Evolutionary conservation across 2,329 filamentous ascomycete species (phyloP).

Genomic region (Monosporascus sp.): DNA sequence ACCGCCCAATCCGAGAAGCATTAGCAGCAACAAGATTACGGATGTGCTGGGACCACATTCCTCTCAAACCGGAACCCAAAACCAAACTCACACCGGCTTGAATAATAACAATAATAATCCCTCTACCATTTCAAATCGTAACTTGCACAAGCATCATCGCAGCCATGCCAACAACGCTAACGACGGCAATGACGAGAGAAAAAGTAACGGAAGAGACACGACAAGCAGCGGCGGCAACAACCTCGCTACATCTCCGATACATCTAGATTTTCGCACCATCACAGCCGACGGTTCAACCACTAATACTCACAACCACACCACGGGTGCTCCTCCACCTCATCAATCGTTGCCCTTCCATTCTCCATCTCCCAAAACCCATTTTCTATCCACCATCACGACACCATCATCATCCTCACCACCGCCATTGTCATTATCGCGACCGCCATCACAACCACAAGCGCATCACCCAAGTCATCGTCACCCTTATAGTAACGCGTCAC

Average conservation of each 20-base stretch:
- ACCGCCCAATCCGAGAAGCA: neutral
- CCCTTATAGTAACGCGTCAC: conserved; percentile 24
- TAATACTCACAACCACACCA: conserved; percentile 1
- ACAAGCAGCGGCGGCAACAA: neutral
- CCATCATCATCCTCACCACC: conserved; percentile 11
- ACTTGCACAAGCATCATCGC: neutral
- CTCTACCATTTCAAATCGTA: neutral
- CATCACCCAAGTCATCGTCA: conserved; percentile 14
- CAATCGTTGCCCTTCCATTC: conserved; percentile 15
- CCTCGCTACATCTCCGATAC: neutral
- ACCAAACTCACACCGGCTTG: neutral
- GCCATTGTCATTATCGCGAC: conserved; percentile 19
- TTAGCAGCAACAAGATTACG: neutral
- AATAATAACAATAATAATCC: neutral
- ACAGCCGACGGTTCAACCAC: neutral
- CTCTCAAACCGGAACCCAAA: neutral
- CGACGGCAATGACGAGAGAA: neutral
- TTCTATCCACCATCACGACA: conserved; percentile 21
- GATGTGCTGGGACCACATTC: neutral
- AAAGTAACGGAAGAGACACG: neutral
- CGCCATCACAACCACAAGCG: conserved; percentile 4
- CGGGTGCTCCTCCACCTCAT: conserved; percentile 4
- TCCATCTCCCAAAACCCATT: conserved; percentile 16
- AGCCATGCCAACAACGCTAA: neutral
- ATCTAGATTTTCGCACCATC: neutral